A percentile compares a stretch with the other conserved stretches of the same genome.
phyloP scores from a whole-genome alignment of 2,329 filamentous ascomycete genomes.

The Capronia americana region DNA sequence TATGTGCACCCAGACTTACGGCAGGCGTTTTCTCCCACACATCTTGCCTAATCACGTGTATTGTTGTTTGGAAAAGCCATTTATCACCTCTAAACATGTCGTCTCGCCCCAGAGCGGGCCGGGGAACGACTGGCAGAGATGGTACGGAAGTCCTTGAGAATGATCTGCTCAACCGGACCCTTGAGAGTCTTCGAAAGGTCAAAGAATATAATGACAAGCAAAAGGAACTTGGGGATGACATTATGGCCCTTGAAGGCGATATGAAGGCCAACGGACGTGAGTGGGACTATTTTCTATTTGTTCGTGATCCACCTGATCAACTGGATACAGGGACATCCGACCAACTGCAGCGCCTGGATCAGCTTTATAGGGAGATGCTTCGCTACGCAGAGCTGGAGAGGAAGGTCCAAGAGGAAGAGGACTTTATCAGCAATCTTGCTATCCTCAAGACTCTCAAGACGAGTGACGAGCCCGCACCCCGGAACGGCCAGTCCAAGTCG shows the following conservation, averaged over 20 bases:
- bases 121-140: slow-evolving; percentile 35
- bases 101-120: slow-evolving; percentile 35
- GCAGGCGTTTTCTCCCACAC: neutral
- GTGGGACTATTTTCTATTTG: slow-evolving; percentile 16
- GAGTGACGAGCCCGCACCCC: slow-evolving; percentile 53
- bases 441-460: slow-evolving; percentile 57
- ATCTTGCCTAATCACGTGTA: neutral
- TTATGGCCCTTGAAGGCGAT: slow-evolving; percentile 52
- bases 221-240: slow-evolving; percentile 47
- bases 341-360: slow-evolving; percentile 48
- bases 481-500: slow-evolving; percentile 51
- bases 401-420: slow-evolving; percentile 57
- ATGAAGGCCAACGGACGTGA: slow-evolving; percentile 53
- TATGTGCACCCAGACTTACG: neutral
- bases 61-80: neutral
- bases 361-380: slow-evolving; percentile 53
- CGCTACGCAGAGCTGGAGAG: slow-evolving; percentile 57
- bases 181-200: slow-evolving; percentile 38
- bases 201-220: slow-evolving; percentile 37
- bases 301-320: slow-evolving; percentile 8
- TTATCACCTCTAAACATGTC: slow-evolving; percentile 31
- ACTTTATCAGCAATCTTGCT: slow-evolving; percentile 58
- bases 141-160: slow-evolving; percentile 38
- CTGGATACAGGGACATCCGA: slow-evolving; percentile 33
- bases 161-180: slow-evolving; percentile 34